Evolutionary conservation across 2,329 filamentous ascomycete genomes (phyloP), one percentile per base, ranked within the genome.

Genomic region (Sarocladium kiliense): DNA sequence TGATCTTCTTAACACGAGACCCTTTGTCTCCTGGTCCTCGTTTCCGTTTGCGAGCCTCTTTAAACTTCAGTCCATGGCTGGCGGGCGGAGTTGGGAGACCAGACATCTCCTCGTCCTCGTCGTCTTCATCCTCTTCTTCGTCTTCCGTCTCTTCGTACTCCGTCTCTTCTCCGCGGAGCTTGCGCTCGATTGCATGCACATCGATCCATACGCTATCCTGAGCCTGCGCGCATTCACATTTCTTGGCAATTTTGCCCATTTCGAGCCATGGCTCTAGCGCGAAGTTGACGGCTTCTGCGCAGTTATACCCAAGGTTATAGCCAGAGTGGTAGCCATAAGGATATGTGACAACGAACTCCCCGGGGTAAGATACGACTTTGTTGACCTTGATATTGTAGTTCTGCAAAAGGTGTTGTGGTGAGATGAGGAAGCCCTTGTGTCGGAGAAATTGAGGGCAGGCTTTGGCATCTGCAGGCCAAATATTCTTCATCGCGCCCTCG

Each of bases 131-230:
- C 6, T 88, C 87, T 2, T 87, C 85, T 27, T 85, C 82, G 3
- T 88, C 85, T 36, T 89, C 87, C 0, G 86, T 88, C 62, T 91
- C 87, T 66, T 92, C 88, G 62, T 89, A 89, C 62, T 91, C 90
- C 4, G 90, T 90, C 56, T 89, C 87, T 68, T 97, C 92, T 42
- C 94, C 94, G 53, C 92, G 84, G 47, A 97, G 74, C 69, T 95
- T 97, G 58, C 94, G 89, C 72, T 99, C 91, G 56, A 99, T 95
- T 64, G 97, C 94, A 57, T 90, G 86, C 3, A 97, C 91, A 66
- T 99, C 92, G 54, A 99, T 91, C 92, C 95, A 99, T 3, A 99
- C 94, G 65, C 93, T 97, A 75, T 99, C 94, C 58, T 95, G 86
- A 61, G 96, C 92, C 57, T 94, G 84, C 64, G 94, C 91, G 67